Evolutionary conservation across 2,329 filamentous ascomycete species (phyloP).

Genomic region (Colletotrichum incanum): DNA sequence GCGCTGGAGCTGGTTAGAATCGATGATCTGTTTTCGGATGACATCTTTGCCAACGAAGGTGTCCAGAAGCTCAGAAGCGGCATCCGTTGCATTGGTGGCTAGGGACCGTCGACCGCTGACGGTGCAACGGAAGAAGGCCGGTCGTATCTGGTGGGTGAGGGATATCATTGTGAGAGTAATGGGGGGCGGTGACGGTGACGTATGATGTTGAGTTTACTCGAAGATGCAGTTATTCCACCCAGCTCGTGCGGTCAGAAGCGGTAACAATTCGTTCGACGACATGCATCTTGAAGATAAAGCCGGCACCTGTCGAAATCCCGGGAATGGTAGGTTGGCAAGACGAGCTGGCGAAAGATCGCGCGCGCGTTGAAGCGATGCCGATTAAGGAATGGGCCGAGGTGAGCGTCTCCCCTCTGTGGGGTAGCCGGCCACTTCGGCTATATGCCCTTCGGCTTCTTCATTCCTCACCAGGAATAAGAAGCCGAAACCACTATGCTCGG

Average conservation of each 20-base stretch:
- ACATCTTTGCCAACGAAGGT: constrained; percentile 49
- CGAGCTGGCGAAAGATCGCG: neutral
- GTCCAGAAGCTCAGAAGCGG: constrained; percentile 52
- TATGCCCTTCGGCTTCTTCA: constrained; percentile 31
- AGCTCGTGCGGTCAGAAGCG: no score
- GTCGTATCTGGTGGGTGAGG: constrained; percentile 3
- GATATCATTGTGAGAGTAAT: constrained; percentile 10
- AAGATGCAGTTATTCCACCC: no score
- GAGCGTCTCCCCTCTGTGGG: constrained; percentile 20
- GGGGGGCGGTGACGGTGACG: neutral
- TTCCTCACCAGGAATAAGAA: neutral
- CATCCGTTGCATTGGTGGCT: constrained; percentile 33
- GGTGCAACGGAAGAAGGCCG: neutral
- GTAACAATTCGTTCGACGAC: neutral
- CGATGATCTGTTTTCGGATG: constrained; percentile 64
- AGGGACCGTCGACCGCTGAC: neutral
- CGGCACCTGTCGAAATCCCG: neutral
- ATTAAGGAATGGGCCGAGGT: constrained; percentile 10
- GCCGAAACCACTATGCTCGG: constrained; percentile 15
- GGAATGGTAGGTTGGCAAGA: neutral
- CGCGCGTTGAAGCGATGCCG: neutral
- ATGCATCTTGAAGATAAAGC: neutral
- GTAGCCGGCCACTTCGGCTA: constrained; percentile 23
- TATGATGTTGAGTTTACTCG: neutral
- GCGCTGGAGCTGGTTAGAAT: constrained; percentile 75